Evolutionary conservation across 306 rosid genomes (phyloP).

Genomic region (Medicago arabica): DNA sequence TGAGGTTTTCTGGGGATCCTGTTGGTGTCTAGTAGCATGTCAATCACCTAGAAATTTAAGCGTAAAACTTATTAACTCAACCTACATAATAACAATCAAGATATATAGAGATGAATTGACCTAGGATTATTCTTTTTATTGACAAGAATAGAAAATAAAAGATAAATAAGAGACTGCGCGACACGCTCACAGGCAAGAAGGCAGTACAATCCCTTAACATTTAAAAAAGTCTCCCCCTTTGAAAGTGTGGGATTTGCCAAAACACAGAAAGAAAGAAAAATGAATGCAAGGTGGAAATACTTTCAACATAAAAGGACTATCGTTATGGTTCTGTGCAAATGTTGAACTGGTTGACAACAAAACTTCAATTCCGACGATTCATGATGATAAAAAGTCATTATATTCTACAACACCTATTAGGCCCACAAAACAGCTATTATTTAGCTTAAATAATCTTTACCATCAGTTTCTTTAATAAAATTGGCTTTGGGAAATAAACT

Average conservation of each 20-base stretch:
- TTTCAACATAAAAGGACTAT: slow-evolving; percentile 16
- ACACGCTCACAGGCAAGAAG: slow-evolving; percentile 15
- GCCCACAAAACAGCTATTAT: slow-evolving; percentile 10
- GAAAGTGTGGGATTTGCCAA: not conserved
- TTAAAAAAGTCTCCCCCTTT: not conserved
- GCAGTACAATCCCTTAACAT: slow-evolving; percentile 4
- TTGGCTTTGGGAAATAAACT: slow-evolving; percentile 27
- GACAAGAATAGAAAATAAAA: not conserved
- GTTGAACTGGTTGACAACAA: slow-evolving; percentile 3
- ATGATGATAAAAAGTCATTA: not conserved
- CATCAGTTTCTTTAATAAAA: slow-evolving; percentile 13
- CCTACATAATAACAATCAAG: slow-evolving; percentile 29
- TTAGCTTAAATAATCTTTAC: slow-evolving; percentile 17
- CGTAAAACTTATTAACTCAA: slow-evolving; percentile 38
- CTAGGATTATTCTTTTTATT: slow-evolving; percentile 5
- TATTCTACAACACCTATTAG: not conserved
- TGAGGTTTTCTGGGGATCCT: slow-evolving; percentile 84
- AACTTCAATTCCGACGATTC: slow-evolving; percentile 9
- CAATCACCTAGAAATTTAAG: slow-evolving; percentile 68
- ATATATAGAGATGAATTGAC: slow-evolving; percentile 19
- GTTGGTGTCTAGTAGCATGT: slow-evolving; percentile 62
- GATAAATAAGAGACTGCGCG: slow-evolving; percentile 2
- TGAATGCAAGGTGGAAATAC: slow-evolving; percentile 3
- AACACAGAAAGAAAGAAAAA: not conserved
- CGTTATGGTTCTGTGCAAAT: not conserved